Evolutionary conservation across 176 grass and related monocot genomes (phyloP).

Genomic region (Avena eriantha): DNA sequence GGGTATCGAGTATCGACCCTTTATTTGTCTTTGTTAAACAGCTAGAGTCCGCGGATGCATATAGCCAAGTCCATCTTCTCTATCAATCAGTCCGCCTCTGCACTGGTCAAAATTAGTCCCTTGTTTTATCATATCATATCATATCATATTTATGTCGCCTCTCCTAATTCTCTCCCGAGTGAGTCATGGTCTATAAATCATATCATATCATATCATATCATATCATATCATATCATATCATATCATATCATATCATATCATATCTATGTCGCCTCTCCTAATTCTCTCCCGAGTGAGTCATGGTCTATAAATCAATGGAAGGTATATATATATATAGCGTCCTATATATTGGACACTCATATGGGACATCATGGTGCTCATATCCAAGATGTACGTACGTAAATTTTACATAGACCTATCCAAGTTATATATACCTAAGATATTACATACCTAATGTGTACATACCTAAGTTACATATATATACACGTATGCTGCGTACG

Average conservation of each 20-base stretch:
- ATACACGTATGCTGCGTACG: too few species aligned
- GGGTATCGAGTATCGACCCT: background rate
- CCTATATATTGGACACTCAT: too few species aligned
- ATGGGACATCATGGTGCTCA: too few species aligned
- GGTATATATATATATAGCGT: background rate
- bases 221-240: too few species aligned
- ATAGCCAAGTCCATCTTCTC: constrained; percentile 39
- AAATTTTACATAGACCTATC: too few species aligned
- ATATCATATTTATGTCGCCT: background rate
- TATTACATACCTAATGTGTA: too few species aligned
- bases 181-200: background rate
- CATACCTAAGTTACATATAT: too few species aligned
- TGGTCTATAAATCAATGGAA: background rate
- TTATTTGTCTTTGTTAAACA: constrained; percentile 11
- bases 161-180: background rate
- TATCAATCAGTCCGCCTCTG: background rate
- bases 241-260: too few species aligned
- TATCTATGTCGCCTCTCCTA: background rate
- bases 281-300: background rate
- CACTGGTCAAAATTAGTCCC: background rate
- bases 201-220: too few species aligned
- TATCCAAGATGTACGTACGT: too few species aligned
- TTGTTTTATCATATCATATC: background rate
- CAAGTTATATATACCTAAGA: too few species aligned
- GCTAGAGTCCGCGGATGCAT: background rate